Base-by-base conservation (phyloP, 306 rosid species). In the Quercus robur region DNA sequence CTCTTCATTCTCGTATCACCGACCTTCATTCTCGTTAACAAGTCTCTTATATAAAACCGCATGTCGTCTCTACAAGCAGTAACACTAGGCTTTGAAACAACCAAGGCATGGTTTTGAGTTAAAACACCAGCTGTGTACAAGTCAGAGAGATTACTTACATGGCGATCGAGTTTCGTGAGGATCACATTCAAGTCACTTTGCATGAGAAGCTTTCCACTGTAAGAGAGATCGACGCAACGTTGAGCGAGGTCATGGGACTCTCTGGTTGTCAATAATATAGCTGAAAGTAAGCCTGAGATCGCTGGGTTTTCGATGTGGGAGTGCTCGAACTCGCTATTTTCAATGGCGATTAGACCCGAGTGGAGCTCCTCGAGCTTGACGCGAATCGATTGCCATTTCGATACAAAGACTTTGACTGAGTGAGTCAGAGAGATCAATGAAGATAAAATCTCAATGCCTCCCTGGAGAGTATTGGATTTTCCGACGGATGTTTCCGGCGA, bases 171-270 rank as follows among this genome's bases (percentile, higher is more conserved):
- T 63, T 86, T 90, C 33, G 91, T 84, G 51, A 82, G 83, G 41
- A 87, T 77, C 46, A 86, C 87, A 74, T 92, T 95, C 87, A 94
- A 86, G 76, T 94, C 98, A 81, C 97, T 92, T 87, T 92, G 98
- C 98, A 94, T 94, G 85, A 94, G 81, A 17, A 94, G 96, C 92
- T 94, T 94, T 69, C 98, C 98, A 51, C 94, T 87, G 81, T 86
- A 94, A 0, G 98, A 90, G 11, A 92, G 86, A 71, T 92, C 94
- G 59, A 88, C 82, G 70, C 98, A 94, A 10, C 93, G 98, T 20
- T 87, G 88, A 33, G 93, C 95, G 35, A 90, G 90, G 56, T 88
- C 91, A 78, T 84, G 75, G 78, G 91, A 90, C 77, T 94, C 94
- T 25, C 82, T 84, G 31, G 78, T 75, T 20, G 97, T 86, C 8